Evolutionary conservation across 768 basidiomycete genomes (phyloP).

Genomic region (Macrolepiota albuminosa): DNA sequence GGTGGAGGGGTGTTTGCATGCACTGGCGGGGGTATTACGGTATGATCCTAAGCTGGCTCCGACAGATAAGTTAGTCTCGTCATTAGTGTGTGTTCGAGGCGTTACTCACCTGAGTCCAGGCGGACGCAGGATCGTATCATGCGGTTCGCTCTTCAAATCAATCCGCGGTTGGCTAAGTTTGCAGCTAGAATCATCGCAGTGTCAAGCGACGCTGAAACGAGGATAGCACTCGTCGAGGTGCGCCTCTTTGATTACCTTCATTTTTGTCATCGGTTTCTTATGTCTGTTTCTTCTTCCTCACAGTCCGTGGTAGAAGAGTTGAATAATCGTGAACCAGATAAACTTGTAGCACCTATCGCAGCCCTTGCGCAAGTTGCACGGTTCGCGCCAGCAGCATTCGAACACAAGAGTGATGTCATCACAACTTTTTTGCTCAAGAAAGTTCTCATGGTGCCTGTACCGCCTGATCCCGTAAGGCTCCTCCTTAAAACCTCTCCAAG

Average conservation of each 20-base stretch:
- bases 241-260: conserved; percentile 11
- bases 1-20: conserved; percentile 70
- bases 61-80: conserved; percentile 60
- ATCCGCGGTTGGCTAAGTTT: conserved; percentile 76
- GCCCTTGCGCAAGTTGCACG: conserved; percentile 73
- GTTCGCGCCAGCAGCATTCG: conserved; percentile 68
- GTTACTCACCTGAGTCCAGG: conserved; percentile 30
- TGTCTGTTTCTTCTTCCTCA: neutral
- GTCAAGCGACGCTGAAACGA: conserved; percentile 46
- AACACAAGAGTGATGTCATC: conserved; percentile 71
- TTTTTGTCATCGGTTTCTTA: neutral
- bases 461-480: conserved; percentile 38
- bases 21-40: conserved; percentile 61
- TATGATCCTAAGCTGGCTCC: conserved; percentile 54
- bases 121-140: conserved; percentile 61
- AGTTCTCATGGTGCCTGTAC: conserved; percentile 56
- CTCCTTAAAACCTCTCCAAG: conserved; percentile 6
- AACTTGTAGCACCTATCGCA: conserved; percentile 60
- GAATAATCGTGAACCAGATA: conserved; percentile 38
- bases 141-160: conserved; percentile 53
- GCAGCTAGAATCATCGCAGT: conserved; percentile 71
- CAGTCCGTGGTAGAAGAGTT: conserved; percentile 61
- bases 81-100: neutral
- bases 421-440: conserved; percentile 68
- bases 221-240: conserved; percentile 63